A percentile compares a stretch with the other conserved stretches of the same genome.
phyloP scores from a whole-genome alignment of 2,329 filamentous ascomycete genomes.

The Lasiodiplodia sp. region DNA sequence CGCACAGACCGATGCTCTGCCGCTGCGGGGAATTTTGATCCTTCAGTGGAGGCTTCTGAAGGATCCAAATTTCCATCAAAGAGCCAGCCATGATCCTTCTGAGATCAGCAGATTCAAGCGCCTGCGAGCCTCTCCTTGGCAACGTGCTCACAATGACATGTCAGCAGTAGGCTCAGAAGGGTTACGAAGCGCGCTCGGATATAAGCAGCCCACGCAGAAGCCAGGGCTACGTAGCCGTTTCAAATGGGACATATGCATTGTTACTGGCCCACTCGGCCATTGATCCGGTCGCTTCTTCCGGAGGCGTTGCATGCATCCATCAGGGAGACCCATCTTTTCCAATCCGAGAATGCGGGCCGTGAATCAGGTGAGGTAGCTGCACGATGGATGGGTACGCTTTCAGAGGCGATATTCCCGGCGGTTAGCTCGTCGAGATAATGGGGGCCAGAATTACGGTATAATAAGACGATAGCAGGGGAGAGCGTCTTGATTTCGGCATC shows the following conservation, averaged over 20 bases:
- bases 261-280: neutral
- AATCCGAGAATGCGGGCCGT: neutral
- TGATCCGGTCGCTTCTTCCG: neutral
- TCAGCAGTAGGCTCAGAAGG: neutral
- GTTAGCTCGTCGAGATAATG: neutral
- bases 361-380: neutral
- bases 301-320: neutral
- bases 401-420: neutral
- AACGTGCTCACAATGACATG: neutral
- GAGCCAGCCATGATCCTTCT: neutral
- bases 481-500: neutral
- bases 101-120: neutral
- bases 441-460: neutral
- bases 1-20: neutral
- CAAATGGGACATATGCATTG: neutral
- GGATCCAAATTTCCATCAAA: neutral
- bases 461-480: neutral
- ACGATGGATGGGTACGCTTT: neutral
- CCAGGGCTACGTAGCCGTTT: neutral
- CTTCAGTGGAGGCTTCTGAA: neutral
- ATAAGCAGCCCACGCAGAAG: neutral
- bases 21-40: neutral
- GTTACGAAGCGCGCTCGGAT: neutral
- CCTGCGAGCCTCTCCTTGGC: neutral
- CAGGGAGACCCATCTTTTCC: neutral